Percentiles rank a stretch among this genome's conserved stretches.
Conservation (phyloP, 129 eudicot genomes). For the Flaveria brownii region DNA sequence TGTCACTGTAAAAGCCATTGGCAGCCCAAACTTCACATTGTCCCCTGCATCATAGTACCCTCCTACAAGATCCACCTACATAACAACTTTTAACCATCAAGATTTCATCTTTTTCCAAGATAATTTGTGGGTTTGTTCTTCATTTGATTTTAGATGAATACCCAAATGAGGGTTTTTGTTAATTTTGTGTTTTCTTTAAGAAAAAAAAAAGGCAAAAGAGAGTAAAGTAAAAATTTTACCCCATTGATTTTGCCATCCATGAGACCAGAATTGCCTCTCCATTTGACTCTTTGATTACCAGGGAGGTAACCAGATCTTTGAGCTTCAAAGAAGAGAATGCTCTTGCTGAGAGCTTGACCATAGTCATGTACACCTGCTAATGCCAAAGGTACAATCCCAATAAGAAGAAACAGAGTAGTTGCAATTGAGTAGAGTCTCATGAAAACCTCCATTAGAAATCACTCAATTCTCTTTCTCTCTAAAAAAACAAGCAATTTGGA, state of each 20-base stretch:
- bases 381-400: constrained; percentile 55
- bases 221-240: constrained; percentile 25
- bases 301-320: constrained; percentile 88
- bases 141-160: constrained; percentile 12
- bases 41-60: constrained; percentile 95
- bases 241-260: constrained; percentile 56
- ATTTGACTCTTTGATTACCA: constrained; percentile 54
- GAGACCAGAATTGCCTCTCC: constrained; percentile 80
- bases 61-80: constrained; percentile 81
- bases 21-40: constrained; percentile 78
- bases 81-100: constrained; percentile 23
- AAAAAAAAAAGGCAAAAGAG: background rate
- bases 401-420: constrained; percentile 51
- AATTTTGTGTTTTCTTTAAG: background rate
- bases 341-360: constrained; percentile 68
- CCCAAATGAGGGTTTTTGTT: constrained; percentile 7
- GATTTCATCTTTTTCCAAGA: constrained; percentile 25
- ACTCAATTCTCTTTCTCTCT: constrained; percentile 1
- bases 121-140: background rate
- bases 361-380: constrained; percentile 72
- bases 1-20: constrained; percentile 87
- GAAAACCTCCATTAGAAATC: constrained; percentile 44
- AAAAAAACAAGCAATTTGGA: background rate
- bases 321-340: constrained; percentile 82
- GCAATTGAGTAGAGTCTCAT: constrained; percentile 43